A percentile compares a stretch with the other conserved stretches of the same genome.
Conservation (phyloP, 768 basidiomycete species). For the Amanita exitialis region DNA sequence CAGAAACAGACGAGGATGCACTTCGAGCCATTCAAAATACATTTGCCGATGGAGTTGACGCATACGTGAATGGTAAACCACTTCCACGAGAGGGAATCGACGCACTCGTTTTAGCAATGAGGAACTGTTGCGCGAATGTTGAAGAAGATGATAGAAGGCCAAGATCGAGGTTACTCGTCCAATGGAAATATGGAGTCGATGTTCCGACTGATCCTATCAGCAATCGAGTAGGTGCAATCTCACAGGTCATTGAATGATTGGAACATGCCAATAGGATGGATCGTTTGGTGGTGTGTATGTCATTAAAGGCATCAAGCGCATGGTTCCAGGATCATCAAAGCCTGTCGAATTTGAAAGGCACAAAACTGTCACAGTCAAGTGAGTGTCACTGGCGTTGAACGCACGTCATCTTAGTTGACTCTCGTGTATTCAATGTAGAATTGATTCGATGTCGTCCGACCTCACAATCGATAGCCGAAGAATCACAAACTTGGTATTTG, state of each 20-base stretch:
- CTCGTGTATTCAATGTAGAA: slow-evolving; percentile 9
- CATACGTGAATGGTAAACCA: slow-evolving; percentile 33
- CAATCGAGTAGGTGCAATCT: slow-evolving; percentile 28
- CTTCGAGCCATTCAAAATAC: slow-evolving; percentile 33
- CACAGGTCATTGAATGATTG: slow-evolving; percentile 2
- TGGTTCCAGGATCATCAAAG: slow-evolving; percentile 20
- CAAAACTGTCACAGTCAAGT: slow-evolving; percentile 44
- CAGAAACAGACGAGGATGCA: slow-evolving; percentile 30
- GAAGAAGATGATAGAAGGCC: not conserved
- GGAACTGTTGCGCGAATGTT: slow-evolving; percentile 16
- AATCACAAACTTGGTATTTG: slow-evolving; percentile 38
- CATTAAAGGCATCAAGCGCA: slow-evolving; percentile 37
- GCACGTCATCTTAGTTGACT: not conserved
- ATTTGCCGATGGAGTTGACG: slow-evolving; percentile 30
- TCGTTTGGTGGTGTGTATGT: slow-evolving; percentile 40
- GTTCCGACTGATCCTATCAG: slow-evolving; percentile 26
- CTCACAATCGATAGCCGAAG: slow-evolving; percentile 28
- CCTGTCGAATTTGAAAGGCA: slow-evolving; percentile 34
- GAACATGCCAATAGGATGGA: slow-evolving; percentile 27
- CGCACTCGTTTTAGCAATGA: slow-evolving; percentile 32
- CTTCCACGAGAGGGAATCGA: slow-evolving; percentile 29
- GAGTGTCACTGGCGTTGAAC: slow-evolving; percentile 11
- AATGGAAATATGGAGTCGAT: slow-evolving; percentile 38
- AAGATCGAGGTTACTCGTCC: slow-evolving; percentile 23
- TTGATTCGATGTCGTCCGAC: slow-evolving; percentile 11